Conservation (phyloP, 2,329 filamentous ascomycete genomes). For the Sordariomycetes sp. region DNA sequence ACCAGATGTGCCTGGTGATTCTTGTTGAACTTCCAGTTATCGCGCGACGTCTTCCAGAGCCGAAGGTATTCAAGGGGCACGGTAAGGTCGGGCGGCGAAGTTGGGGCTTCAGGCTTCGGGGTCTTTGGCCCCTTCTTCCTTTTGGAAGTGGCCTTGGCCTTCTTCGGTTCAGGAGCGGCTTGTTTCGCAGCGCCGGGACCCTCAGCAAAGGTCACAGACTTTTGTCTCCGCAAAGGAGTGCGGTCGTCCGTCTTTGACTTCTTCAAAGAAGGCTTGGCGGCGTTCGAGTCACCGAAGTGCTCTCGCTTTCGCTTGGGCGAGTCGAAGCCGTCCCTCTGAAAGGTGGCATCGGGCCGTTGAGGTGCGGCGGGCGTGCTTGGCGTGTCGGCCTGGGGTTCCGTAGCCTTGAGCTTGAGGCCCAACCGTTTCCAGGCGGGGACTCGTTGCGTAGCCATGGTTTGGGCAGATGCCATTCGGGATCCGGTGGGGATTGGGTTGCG, state of each 20-base stretch:
- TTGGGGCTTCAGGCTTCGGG: slow-evolving; percentile 17
- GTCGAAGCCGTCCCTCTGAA: background rate
- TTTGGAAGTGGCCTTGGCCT: slow-evolving; percentile 20
- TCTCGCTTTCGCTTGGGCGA: slow-evolving; percentile 25
- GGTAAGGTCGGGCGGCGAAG: slow-evolving; percentile 31
- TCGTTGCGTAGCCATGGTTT: slow-evolving; percentile 31
- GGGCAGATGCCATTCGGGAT: slow-evolving; percentile 15
- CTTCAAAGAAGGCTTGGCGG: slow-evolving; percentile 17
- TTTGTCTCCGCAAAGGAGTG: slow-evolving; percentile 20
- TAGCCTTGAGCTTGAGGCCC: slow-evolving; percentile 49
- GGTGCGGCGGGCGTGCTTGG: slow-evolving; percentile 19
- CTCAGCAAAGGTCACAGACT: slow-evolving; percentile 39
- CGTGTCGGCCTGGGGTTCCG: slow-evolving; percentile 18
- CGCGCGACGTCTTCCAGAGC: slow-evolving; percentile 60
- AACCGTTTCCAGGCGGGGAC: slow-evolving; percentile 52
- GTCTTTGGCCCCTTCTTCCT: slow-evolving; percentile 24
- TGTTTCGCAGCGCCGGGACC: slow-evolving; percentile 22
- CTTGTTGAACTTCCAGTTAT: slow-evolving; percentile 93
- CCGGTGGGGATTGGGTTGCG: slow-evolving; percentile 9
- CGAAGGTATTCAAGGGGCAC: slow-evolving; percentile 67
- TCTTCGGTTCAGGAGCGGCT: slow-evolving; percentile 9
- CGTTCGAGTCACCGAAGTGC: slow-evolving; percentile 8
- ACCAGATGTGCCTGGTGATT: slow-evolving; percentile 78
- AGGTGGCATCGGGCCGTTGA: slow-evolving; percentile 12
- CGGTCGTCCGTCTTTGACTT: slow-evolving; percentile 11